Evolutionary conservation across 495 filamentous ascomycete genomes (phyloP).

Genomic region (Chaetomium fimeti): DNA sequence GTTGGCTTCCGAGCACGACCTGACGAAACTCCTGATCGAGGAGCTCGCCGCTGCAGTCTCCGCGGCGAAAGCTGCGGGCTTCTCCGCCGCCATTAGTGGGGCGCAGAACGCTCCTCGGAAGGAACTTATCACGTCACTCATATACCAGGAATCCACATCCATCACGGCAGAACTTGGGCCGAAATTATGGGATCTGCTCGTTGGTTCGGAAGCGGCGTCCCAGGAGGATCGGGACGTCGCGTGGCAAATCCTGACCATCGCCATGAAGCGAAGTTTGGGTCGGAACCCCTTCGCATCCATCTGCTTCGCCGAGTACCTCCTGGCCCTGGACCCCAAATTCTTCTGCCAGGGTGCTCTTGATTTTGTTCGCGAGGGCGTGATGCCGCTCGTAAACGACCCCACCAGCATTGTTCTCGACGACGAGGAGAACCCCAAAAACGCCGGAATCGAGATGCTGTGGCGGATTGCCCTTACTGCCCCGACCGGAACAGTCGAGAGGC

Average conservation of each 20-base stretch:
- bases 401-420: constrained; percentile 46
- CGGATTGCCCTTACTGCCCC: constrained; percentile 71
- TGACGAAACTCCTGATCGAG: constrained; percentile 48
- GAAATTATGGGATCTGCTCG: constrained; percentile 65
- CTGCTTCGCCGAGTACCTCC: constrained; percentile 66
- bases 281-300: constrained; percentile 64
- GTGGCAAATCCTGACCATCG: constrained; percentile 64
- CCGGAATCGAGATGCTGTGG: constrained; percentile 79
- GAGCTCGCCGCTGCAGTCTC: constrained; percentile 49
- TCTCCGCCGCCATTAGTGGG: constrained; percentile 42
- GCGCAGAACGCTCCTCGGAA: constrained; percentile 51
- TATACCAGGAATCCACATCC: constrained; percentile 57
- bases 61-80: constrained; percentile 36
- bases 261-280: constrained; percentile 44
- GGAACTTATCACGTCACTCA: constrained; percentile 57
- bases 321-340: constrained; percentile 58
- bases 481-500: constrained; percentile 63
- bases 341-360: constrained; percentile 65
- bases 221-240: constrained; percentile 57
- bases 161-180: constrained; percentile 61
- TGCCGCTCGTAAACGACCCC: constrained; percentile 43
- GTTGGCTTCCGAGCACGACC: constrained; percentile 45
- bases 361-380: constrained; percentile 57
- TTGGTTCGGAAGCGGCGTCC: constrained; percentile 57
- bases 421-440: constrained; percentile 41